Percentiles rank a stretch among this genome's conserved stretches.
phyloP scores from a whole-genome alignment of 148 eudicot genomes.

The Hydrangea macrophylla region DNA sequence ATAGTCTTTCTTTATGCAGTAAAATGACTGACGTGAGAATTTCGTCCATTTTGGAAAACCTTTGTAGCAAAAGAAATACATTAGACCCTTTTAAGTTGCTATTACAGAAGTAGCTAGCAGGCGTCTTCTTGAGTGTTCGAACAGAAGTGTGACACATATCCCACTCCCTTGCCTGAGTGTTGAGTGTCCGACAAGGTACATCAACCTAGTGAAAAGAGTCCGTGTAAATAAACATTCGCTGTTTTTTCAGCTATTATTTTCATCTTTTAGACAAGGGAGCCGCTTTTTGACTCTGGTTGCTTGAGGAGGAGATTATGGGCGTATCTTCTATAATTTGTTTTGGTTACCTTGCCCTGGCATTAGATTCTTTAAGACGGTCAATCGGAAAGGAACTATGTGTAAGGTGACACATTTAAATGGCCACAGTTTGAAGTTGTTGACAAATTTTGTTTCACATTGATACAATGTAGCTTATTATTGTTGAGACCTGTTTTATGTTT shows the following conservation, averaged over 20 bases:
- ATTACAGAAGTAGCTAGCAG: no score
- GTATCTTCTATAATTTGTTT: neutral
- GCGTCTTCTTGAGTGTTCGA: no score
- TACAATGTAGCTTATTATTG: neutral
- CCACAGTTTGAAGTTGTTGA: slow-evolving; percentile 8
- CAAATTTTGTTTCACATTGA: neutral
- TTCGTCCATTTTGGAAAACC: no score
- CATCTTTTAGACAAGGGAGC: neutral
- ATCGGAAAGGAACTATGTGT: neutral
- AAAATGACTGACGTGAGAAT: no score
- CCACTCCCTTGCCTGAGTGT: no score
- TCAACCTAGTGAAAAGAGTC: no score
- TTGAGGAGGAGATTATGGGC: neutral
- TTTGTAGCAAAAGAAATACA: no score
- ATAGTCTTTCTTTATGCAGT: no score
- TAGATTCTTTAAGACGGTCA: neutral
- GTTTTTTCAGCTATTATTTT: neutral
- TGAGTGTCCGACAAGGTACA: no score
- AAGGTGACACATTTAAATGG: neutral
- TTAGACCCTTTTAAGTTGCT: no score
- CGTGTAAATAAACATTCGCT: no score
- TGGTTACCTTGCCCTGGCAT: neutral
- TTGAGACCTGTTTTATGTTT: neutral
- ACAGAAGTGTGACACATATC: no score
- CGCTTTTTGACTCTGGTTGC: neutral